A percentile compares a stretch with the other conserved stretches of the same genome.
Conservation (phyloP, 2,329 filamentous ascomycete genomes). For the Colletotrichum graminicola region DNA sequence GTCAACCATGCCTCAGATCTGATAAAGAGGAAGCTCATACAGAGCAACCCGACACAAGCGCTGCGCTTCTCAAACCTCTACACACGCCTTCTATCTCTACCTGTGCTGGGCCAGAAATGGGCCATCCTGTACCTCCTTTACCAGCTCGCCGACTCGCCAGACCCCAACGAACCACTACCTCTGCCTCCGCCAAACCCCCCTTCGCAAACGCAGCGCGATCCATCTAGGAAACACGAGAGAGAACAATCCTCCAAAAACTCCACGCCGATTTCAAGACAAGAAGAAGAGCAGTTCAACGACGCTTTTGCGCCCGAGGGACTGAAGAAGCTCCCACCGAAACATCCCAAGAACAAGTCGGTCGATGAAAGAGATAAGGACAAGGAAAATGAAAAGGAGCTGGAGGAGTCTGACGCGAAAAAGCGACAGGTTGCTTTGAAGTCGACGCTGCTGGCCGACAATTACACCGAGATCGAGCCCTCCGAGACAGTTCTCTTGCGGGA, state of each 20-base stretch:
- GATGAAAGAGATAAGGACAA: conserved; percentile 53
- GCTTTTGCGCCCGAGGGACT: conserved; percentile 68
- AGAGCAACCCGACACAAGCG: conserved; percentile 82
- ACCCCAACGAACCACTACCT: conserved; percentile 65
- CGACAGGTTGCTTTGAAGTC: conserved; percentile 70
- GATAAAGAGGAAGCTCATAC: conserved; percentile 89
- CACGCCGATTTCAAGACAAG: conserved; percentile 53
- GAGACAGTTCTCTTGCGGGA: conserved; percentile 80
- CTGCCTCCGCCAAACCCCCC: conserved; percentile 57
- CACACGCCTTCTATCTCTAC: conserved; percentile 87
- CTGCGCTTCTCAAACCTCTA: conserved; percentile 92
- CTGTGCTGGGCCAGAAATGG: conserved; percentile 96
- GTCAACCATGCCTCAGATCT: conserved; percentile 93
- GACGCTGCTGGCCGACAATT: conserved; percentile 68
- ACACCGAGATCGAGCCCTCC: conserved; percentile 68
- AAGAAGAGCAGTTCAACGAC: conserved; percentile 64
- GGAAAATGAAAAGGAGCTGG: conserved; percentile 49
- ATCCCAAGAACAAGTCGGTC: conserved; percentile 50
- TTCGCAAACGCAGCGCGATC: conserved; percentile 46
- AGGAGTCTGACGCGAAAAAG: conserved; percentile 49
- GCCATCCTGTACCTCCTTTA: conserved; percentile 93
- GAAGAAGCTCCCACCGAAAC: conserved; percentile 58
- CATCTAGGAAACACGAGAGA: conserved; percentile 53
- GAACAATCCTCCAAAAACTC: conserved; percentile 53
- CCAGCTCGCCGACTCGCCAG: conserved; percentile 78